phyloP scores from a whole-genome alignment of 352 stramenopile species.

The Peronospora farinosa region DNA sequence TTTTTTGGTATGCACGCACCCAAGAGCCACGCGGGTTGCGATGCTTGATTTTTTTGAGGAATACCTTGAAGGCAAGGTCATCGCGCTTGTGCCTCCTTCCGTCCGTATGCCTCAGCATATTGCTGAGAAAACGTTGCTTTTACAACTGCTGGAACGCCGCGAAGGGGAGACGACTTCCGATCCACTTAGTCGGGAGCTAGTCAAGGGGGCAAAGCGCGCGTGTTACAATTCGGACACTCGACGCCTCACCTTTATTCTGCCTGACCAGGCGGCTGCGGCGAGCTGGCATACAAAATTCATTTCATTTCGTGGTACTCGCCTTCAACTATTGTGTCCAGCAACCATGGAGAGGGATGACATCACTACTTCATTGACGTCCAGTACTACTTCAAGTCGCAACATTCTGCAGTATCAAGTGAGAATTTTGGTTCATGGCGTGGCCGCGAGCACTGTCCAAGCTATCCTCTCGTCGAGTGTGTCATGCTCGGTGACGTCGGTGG shows the following conservation, averaged over 20 bases:
- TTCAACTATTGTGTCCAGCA: not conserved
- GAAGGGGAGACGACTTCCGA: not conserved
- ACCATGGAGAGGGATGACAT: too few species aligned
- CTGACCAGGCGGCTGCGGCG: not conserved
- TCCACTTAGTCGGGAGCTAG: not conserved
- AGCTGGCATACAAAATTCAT: not conserved
- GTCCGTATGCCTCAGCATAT: not conserved
- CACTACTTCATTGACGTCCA: too few species aligned
- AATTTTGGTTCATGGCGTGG: too few species aligned
- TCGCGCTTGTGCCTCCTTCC: not conserved
- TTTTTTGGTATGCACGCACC: too few species aligned
- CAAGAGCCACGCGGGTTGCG: too few species aligned
- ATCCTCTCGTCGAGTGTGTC: too few species aligned
- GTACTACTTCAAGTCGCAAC: too few species aligned
- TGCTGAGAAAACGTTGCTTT: not conserved
- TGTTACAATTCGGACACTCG: not conserved
- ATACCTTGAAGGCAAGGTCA: too few species aligned
- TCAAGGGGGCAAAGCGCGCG: not conserved
- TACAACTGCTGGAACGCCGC: not conserved
- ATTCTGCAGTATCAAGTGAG: too few species aligned
- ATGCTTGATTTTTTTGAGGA: too few species aligned
- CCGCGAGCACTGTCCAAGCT: too few species aligned
- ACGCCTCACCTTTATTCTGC: not conserved
- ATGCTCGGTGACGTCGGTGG: too few species aligned
- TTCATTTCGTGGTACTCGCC: not conserved